Conservation (phyloP, 2,329 filamentous ascomycete genomes). For the Orbilia blumenaviensis region DNA sequence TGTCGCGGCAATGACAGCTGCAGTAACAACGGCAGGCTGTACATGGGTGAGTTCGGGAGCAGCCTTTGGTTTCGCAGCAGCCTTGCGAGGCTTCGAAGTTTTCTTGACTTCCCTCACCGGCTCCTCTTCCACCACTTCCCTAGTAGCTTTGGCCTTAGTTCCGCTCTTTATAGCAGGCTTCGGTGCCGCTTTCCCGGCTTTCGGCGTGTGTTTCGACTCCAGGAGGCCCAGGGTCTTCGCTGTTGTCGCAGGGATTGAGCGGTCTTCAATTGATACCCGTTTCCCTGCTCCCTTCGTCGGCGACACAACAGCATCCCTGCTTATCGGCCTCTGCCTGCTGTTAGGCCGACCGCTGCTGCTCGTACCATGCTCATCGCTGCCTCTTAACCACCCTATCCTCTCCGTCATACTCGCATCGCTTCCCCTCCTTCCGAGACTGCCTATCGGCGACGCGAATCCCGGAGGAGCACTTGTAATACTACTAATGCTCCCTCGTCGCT, state of each 20-base stretch:
- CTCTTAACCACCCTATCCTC: slow-evolving; percentile 50
- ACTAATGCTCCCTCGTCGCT: slow-evolving; percentile 38
- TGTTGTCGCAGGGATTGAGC: not conserved
- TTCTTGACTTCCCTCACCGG: slow-evolving; percentile 16
- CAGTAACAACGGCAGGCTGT: slow-evolving; percentile 11
- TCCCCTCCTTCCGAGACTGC: slow-evolving; percentile 12
- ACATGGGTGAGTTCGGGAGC: not conserved
- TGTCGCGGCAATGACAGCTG: slow-evolving; percentile 8
- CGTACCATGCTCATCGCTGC: not conserved
- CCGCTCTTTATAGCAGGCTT: slow-evolving; percentile 8
- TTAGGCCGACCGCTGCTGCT: slow-evolving; percentile 15
- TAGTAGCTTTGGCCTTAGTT: not conserved
- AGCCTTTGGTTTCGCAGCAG: slow-evolving; percentile 16
- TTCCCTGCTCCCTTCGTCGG: slow-evolving; percentile 14
- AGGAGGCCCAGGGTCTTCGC: slow-evolving; percentile 2
- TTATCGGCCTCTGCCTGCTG: slow-evolving; percentile 30
- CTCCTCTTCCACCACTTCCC: slow-evolving; percentile 10
- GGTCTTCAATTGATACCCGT: slow-evolving; percentile 10
- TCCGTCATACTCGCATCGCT: slow-evolving; percentile 50
- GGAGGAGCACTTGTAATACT: slow-evolving; percentile 36
- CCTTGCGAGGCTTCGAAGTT: slow-evolving; percentile 24
- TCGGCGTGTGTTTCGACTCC: slow-evolving; percentile 32
- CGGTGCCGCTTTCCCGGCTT: slow-evolving; percentile 5
- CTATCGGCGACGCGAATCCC: slow-evolving; percentile 7
- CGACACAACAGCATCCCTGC: slow-evolving; percentile 21